phyloP scores from a whole-genome alignment of 2,329 filamentous ascomycete genomes.

The Ceratocystis albifundus region DNA sequence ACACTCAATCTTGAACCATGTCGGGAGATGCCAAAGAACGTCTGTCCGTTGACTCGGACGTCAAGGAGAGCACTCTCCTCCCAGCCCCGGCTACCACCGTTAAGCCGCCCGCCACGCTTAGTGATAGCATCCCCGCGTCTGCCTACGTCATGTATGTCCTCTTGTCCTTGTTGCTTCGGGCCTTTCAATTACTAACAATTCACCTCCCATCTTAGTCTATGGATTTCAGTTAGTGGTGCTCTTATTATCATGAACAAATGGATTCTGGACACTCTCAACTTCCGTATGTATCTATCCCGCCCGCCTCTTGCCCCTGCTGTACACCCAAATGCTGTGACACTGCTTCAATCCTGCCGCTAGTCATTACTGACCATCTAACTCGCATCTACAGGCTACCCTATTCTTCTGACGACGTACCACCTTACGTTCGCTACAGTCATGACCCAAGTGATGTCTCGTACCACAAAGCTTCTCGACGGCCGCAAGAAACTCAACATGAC shows the following conservation, averaged over 20 bases:
- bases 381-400: conserved; percentile 46
- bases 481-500: conserved; percentile 97
- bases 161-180: no score
- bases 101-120: conserved; percentile 63
- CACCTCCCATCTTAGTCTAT: conserved; percentile 31
- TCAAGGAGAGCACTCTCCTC: conserved; percentile 30
- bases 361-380: conserved; percentile 29
- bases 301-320: neutral
- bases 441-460: conserved; percentile 85
- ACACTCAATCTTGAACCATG: conserved; percentile 30
- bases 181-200: conserved; percentile 14
- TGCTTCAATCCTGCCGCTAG: conserved; percentile 5
- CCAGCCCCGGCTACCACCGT: conserved; percentile 61
- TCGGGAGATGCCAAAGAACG: conserved; percentile 65
- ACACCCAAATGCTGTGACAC: neutral
- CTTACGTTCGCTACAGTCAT: conserved; percentile 83
- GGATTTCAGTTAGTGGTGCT: conserved; percentile 85
- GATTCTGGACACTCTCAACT: conserved; percentile 75
- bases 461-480: conserved; percentile 80
- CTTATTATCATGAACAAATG: conserved; percentile 99
- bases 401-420: conserved; percentile 93
- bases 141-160: conserved; percentile 62
- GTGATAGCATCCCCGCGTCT: conserved; percentile 61
- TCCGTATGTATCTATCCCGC: conserved; percentile 38
- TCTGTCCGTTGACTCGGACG: conserved; percentile 64